These are phyloP conservation scores for Sphaerosporella brunnea DNA, from an alignment of 495 filamentous ascomycete genomes.

Conservation along the genomic window DNA sequence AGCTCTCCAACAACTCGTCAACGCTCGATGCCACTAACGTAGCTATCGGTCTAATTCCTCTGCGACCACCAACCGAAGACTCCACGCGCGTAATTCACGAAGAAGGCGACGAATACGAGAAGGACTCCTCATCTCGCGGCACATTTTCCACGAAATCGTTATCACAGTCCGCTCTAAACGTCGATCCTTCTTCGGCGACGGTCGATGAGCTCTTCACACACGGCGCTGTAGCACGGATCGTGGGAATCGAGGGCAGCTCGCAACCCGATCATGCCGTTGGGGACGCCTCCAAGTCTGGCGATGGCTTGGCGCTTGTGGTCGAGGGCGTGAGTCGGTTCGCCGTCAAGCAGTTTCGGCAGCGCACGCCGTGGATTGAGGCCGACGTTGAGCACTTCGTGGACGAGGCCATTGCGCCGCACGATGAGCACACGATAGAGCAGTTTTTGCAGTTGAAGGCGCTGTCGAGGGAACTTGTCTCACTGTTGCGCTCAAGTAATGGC, in stretches of 20 bases:
- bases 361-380: conserved; percentile 73
- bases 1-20: conserved; percentile 36
- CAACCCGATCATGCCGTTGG: conserved; percentile 14
- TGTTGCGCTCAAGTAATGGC: conserved; percentile 55
- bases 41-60: conserved; percentile 49
- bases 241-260: conserved; percentile 42
- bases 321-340: conserved; percentile 66
- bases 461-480: conserved; percentile 61
- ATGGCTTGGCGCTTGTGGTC: conserved; percentile 46
- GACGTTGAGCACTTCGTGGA: conserved; percentile 37
- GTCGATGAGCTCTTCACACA: conserved; percentile 46
- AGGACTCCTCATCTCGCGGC: conserved; percentile 8
- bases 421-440: conserved; percentile 42
- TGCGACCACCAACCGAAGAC: conserved; percentile 34
- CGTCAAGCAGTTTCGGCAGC: conserved; percentile 53
- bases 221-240: conserved; percentile 49
- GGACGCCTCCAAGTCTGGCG: conserved; percentile 8
- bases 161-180: conserved; percentile 16
- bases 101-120: conserved; percentile 26
- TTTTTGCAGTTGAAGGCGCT: conserved; percentile 68
- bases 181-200: conserved; percentile 42
- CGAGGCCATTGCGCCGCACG: conserved; percentile 29
- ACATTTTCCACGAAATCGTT: conserved; percentile 2
- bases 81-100: conserved; percentile 22
- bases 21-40: conserved; percentile 38